Conservation (phyloP, 805 yeast species). For the Metschnikowia lachancei region DNA sequence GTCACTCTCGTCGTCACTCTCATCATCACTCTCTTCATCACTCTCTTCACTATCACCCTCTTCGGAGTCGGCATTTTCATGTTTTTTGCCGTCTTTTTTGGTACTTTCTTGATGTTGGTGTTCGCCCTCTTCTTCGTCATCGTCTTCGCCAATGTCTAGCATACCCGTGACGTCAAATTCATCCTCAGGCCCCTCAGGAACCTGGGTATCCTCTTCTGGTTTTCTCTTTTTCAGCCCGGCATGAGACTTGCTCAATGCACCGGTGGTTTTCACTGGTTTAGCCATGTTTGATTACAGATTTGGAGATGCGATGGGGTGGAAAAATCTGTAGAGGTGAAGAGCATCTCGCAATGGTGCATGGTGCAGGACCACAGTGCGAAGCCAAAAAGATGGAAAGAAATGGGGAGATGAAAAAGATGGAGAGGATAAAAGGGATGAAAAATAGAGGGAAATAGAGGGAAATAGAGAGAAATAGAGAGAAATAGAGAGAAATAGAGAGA, state of each 20-base stretch:
- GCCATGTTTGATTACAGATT: slow-evolving; percentile 13
- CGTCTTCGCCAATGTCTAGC: slow-evolving; percentile 18
- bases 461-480: no score
- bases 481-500: no score
- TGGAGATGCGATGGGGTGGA: slow-evolving; percentile 5
- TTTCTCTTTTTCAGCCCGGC: slow-evolving; percentile 16
- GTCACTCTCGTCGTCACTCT: slow-evolving; percentile 2
- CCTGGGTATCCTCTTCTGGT: slow-evolving; percentile 13
- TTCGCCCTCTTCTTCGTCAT: slow-evolving; percentile 8
- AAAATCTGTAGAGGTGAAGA: slow-evolving; percentile 12
- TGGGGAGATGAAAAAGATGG: neutral
- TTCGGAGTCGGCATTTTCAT: slow-evolving; percentile 6
- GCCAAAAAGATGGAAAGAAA: neutral
- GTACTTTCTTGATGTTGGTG: slow-evolving; percentile 3
- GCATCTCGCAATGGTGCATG: slow-evolving; percentile 8
- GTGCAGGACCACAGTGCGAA: slow-evolving; percentile 11
- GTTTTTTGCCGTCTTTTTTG: slow-evolving; percentile 5
- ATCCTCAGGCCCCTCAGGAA: slow-evolving; percentile 14
- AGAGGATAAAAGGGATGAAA: no score
- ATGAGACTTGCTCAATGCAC: slow-evolving; percentile 1
- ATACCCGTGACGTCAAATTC: slow-evolving; percentile 17
- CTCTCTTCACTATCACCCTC: slow-evolving; percentile 7
- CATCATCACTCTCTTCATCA: slow-evolving; percentile 6
- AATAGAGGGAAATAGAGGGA: no score
- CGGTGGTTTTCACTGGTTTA: slow-evolving; percentile 9